A percentile compares a stretch with the other conserved stretches of the same genome.
Evolutionary conservation across 306 rosid species (phyloP).

Genomic region (Amphicarpaea edgeworthii): DNA sequence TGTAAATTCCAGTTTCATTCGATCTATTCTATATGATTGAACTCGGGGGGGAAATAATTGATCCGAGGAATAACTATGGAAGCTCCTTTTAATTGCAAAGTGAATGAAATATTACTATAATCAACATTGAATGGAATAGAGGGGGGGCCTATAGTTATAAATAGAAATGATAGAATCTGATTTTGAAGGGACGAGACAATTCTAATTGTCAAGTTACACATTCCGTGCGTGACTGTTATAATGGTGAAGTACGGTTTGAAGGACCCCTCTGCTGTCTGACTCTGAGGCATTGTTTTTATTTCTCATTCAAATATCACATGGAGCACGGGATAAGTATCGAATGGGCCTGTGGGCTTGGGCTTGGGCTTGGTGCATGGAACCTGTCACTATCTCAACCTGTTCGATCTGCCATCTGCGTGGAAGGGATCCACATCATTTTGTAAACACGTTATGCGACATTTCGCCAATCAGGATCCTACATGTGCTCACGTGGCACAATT

Average conservation of each 20-base stretch:
- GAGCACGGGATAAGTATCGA: constrained; percentile 43
- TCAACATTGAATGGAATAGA: constrained; percentile 29
- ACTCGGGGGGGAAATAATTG: constrained; percentile 31
- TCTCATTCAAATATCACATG: constrained; percentile 18
- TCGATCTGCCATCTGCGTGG: not conserved
- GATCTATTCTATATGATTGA: constrained; percentile 5
- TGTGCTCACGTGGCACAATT: constrained; percentile 4
- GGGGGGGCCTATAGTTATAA: constrained; percentile 34
- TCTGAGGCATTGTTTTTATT: not conserved
- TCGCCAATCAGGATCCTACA: not conserved
- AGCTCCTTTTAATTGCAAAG: no score
- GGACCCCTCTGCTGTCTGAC: constrained; percentile 14
- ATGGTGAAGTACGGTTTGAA: no score
- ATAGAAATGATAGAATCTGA: constrained; percentile 43
- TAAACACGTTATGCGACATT: not conserved
- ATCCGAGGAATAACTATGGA: constrained; percentile 1
- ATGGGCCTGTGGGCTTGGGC: constrained; percentile 62
- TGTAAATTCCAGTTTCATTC: constrained; percentile 11
- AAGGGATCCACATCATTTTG: not conserved
- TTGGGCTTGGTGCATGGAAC: constrained; percentile 21
- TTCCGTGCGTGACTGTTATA: constrained; percentile 63
- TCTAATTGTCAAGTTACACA: constrained; percentile 48
- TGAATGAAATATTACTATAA: no score
- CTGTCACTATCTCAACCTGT: constrained; percentile 52
- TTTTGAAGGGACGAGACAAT: constrained; percentile 47